A percentile compares a stretch with the other conserved stretches of the same genome.
Evolutionary conservation across 1,284 basidiomycete species (phyloP).

Genomic region (Naganishia cerealis): DNA sequence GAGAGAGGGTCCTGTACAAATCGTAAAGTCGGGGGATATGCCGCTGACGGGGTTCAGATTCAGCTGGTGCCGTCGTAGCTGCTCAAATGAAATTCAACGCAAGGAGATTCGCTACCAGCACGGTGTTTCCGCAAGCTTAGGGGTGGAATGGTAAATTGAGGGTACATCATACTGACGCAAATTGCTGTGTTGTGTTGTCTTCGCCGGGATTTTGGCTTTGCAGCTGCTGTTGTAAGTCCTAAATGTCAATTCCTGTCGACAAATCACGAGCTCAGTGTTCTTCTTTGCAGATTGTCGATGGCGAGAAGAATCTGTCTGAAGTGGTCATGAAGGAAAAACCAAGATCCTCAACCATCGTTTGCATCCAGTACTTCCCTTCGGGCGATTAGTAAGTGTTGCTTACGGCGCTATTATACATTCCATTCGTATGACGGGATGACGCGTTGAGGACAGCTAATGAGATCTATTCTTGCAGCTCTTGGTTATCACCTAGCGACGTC

Average conservation of each 20-base stretch:
- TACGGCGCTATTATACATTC: not conserved
- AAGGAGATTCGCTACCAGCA: no score
- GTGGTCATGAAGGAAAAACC: constrained; percentile 26
- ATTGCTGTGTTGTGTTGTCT: not conserved
- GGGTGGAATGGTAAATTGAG: not conserved
- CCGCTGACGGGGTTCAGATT: no score
- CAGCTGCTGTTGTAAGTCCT: constrained; percentile 14
- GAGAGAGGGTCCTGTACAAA: no score
- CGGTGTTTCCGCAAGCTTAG: no score
- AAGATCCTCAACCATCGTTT: constrained; percentile 56
- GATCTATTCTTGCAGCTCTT: constrained; percentile 62
- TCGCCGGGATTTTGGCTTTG: not conserved
- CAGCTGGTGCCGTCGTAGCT: no score
- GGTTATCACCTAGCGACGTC: constrained; percentile 80
- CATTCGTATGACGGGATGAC: not conserved
- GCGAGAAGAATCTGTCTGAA: constrained; percentile 9
- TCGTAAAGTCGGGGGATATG: no score
- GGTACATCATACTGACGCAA: not conserved
- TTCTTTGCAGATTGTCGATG: constrained; percentile 25
- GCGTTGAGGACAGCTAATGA: not conserved
- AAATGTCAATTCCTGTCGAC: not conserved
- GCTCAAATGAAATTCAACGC: no score
- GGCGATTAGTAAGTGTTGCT: constrained; percentile 78
- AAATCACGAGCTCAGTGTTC: not conserved
- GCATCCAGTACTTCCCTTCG: constrained; percentile 82